Evolutionary conservation across 176 grass and related monocot species (phyloP), one percentile per base, ranked within the genome.

Genomic region (Lolium perenne): DNA sequence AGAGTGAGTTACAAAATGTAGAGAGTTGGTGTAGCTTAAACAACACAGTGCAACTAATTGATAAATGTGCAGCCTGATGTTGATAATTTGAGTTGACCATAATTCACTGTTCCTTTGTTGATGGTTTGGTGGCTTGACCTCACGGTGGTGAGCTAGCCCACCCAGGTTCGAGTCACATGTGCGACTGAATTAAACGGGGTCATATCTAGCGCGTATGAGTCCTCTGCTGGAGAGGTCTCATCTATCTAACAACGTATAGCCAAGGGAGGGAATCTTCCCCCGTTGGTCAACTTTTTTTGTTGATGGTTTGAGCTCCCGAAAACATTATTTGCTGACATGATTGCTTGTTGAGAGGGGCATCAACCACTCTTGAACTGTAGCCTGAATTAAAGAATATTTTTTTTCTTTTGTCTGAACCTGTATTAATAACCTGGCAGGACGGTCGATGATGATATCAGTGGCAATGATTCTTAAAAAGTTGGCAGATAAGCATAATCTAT

Each of bases 391-490:
- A 29, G 29, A 29, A 29, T 29, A 29, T 29, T 38, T n/a, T n/a
- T 17, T 20, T 89, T 83, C 7, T 55, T 59, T 66, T 46, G 12
- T 47, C 10, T 55, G n/a, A 78, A 32, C 4, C 1, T 87, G 18
- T 65, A 10, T 86, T 74, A 29, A 64, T 78, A 26, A 90, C 85
- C 74, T 53, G 56, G 11, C 79, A 95, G 95, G 95, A 71, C 32
- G 95, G 57, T 91, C 66, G 2, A 91, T 93, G 90, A 94, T 97
- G 92, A 87, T 87, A 71, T 88, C 86, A 38, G 48, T 89, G 81
- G 86, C 88, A 65, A 78, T 94, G 83, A 35, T 80, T 57, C 90
- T 94, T 20, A 97, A 97, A 83, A 92, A 91, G 80, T 82, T 95
- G 78, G 92, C 95, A 51, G 32, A 90, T 84, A 83, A 97, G 70